Evolutionary conservation across 352 stramenopile species (phyloP).

Genomic region (Phytophthora quininea): DNA sequence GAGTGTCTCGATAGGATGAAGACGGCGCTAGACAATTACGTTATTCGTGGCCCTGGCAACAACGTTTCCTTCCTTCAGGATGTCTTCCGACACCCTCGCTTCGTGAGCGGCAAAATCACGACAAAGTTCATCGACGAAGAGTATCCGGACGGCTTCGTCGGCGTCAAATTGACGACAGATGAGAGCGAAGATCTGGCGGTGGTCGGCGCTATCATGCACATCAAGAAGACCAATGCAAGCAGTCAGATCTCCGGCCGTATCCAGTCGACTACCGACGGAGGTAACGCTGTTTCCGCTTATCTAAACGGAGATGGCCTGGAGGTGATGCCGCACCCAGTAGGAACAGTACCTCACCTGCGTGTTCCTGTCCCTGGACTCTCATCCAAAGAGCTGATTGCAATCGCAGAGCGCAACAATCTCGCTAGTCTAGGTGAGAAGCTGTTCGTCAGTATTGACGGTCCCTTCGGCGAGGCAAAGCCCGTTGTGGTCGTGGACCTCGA

Average conservation of each 20-base stretch:
- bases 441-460: constrained; percentile 59
- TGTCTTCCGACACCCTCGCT: constrained; percentile 78
- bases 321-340: constrained; percentile 33
- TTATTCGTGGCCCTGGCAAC: constrained; percentile 92
- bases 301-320: constrained; percentile 51
- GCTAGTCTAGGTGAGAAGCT: constrained; percentile 46
- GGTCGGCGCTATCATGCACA: constrained; percentile 78
- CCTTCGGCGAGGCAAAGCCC: constrained; percentile 52
- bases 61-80: constrained; percentile 89
- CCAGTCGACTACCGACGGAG: constrained; percentile 11
- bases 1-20: constrained; percentile 88
- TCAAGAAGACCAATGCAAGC: constrained; percentile 44
- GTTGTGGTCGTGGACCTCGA: constrained; percentile 62
- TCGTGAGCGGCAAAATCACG: no score
- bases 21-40: constrained; percentile 90
- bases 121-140: constrained; percentile 16
- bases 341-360: constrained; percentile 48
- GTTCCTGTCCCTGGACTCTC: constrained; percentile 37
- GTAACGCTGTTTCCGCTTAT: constrained; percentile 14
- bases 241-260: constrained; percentile 42
- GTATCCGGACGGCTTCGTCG: constrained; percentile 93
- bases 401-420: constrained; percentile 54
- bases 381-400: constrained; percentile 38
- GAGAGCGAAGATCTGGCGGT: constrained; percentile 82
- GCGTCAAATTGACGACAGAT: constrained; percentile 62